Conservation (phyloP, 495 filamentous ascomycete genomes). For the Hypoxylon fuscum region DNA sequence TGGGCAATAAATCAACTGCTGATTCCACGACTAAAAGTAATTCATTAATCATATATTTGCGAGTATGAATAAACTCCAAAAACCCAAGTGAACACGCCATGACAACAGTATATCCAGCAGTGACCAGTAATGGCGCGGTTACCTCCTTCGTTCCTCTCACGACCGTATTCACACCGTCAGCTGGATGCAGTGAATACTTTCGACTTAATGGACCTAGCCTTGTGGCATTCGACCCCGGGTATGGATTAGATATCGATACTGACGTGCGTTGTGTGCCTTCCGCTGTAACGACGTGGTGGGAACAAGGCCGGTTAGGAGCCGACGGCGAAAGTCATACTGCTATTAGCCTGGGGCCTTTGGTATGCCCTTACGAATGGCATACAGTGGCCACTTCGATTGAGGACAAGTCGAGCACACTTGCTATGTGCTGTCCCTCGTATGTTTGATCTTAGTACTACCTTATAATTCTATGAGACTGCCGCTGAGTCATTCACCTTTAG, state of each 20-base stretch:
- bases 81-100: constrained; percentile 1
- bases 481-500: constrained; percentile 11
- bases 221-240: constrained; percentile 34
- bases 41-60: neutral
- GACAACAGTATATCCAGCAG: constrained; percentile 24
- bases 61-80: neutral
- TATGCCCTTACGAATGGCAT: constrained; percentile 22
- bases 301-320: constrained; percentile 25
- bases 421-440: constrained; percentile 37
- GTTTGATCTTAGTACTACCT: constrained; percentile 8
- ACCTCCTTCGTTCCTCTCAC: constrained; percentile 34
- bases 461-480: neutral
- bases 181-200: constrained; percentile 18
- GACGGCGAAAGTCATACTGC: constrained; percentile 23
- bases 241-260: constrained; percentile 33
- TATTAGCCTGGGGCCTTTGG: constrained; percentile 27
- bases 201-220: constrained; percentile 33
- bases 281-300: constrained; percentile 36
- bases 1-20: neutral
- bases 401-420: constrained; percentile 24
- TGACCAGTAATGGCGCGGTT: constrained; percentile 19
- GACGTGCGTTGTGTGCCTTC: constrained; percentile 23
- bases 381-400: constrained; percentile 18
- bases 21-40: neutral
- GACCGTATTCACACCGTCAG: constrained; percentile 23